Percentiles rank a stretch among this genome's conserved stretches.
These are phyloP conservation scores for Setaria viridis DNA, from an alignment of 202 grass and related monocot genomes.

Conservation along the genomic window DNA sequence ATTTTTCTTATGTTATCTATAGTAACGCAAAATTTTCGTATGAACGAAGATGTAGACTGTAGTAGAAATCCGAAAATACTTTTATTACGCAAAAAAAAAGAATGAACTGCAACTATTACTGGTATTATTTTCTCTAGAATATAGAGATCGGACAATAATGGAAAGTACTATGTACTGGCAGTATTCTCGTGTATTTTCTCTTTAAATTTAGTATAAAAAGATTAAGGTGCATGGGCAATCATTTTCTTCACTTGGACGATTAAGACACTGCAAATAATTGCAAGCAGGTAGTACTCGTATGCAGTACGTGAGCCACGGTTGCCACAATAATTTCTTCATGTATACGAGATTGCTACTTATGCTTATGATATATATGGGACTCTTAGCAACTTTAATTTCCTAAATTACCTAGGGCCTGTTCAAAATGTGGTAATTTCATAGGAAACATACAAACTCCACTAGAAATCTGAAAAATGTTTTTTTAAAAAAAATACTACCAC, in stretches of 20 bases:
- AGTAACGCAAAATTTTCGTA: too few species aligned
- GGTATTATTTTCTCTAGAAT: background rate
- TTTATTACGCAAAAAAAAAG: too few species aligned
- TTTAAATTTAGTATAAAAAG: background rate
- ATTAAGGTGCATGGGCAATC: background rate
- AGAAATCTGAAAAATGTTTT: background rate
- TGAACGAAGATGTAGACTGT: background rate
- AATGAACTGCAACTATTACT: background rate
- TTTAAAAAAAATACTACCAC: background rate
- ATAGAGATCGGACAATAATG: background rate
- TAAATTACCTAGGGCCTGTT: background rate
- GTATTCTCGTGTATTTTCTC: background rate
- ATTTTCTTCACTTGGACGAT: background rate
- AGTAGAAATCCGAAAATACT: background rate
- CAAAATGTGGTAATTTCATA: background rate
- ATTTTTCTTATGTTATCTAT: too few species aligned
- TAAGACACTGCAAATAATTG: background rate
- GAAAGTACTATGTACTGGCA: background rate
- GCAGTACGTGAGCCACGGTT: conserved; percentile 34
- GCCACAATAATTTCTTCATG: conserved; percentile 12
- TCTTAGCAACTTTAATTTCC: background rate
- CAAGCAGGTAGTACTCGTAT: background rate
- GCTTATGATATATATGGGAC: background rate
- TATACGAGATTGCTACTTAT: background rate
- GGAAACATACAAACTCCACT: background rate